Conservation (phyloP, 2,329 filamentous ascomycete genomes). For the Penicillium sclerotiorum region DNA sequence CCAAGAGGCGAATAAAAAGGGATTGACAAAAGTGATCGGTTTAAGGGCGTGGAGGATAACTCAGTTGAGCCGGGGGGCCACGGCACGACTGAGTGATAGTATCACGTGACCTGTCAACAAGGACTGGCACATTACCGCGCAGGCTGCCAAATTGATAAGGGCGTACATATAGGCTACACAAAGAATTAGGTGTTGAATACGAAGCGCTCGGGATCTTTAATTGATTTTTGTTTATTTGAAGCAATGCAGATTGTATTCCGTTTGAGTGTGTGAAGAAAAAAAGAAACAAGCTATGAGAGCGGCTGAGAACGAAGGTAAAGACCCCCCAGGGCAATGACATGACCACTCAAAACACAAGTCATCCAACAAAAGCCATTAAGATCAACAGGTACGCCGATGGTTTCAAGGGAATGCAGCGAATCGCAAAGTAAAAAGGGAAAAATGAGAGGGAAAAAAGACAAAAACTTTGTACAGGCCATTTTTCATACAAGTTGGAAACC, state of each 20-base stretch:
- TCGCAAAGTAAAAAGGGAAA: conserved; percentile 17
- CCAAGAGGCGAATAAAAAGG: background rate
- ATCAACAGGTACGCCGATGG: conserved; percentile 30
- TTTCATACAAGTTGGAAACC: conserved; percentile 25
- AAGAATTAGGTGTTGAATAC: too few relatives aligned
- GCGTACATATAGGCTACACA: too few relatives aligned
- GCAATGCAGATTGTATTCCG: conserved; percentile 32
- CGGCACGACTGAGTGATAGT: background rate
- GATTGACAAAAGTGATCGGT: background rate
- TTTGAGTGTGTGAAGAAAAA: conserved; percentile 19
- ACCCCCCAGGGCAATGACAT: conserved; percentile 27
- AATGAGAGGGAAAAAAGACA: conserved; percentile 19
- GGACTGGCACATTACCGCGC: too few relatives aligned
- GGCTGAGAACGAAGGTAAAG: conserved; percentile 27
- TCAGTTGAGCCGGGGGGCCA: background rate
- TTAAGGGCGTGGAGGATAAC: conserved; percentile 2
- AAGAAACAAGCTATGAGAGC: conserved; percentile 26
- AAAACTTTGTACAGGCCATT: conserved; percentile 42
- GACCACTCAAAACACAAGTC: conserved; percentile 37
- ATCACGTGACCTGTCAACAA: background rate
- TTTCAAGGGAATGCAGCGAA: conserved; percentile 30
- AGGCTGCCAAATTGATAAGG: too few relatives aligned
- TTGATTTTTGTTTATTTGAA: too few relatives aligned
- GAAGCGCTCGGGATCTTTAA: too few relatives aligned
- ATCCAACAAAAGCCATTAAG: conserved; percentile 38